Evolutionary conservation across 768 basidiomycete species (phyloP), one percentile per base, ranked within the genome.

Genomic region (Suillus weaverae): DNA sequence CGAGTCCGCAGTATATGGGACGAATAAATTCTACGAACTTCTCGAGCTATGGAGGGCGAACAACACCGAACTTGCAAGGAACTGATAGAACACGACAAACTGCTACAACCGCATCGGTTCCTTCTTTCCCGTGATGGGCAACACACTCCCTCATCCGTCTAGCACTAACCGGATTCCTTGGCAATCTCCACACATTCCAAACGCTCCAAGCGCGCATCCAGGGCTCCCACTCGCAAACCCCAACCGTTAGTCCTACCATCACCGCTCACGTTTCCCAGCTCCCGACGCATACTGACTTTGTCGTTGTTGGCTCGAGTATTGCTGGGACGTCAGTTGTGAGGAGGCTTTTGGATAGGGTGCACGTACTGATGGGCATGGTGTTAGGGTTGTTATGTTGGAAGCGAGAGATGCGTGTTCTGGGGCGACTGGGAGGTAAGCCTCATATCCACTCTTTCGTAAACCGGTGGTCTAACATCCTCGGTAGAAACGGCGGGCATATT

Each of bases 261-360:
- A 77, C 85, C 9, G 83, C 81, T 0, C 56, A 74, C 60, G 62
- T 59, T 53, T 71, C 74, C 4, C 61, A 70, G 36, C 43, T 76
- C 26, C 76, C 76, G 6, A 70, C 70, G 0, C 75, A 86, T 62
- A 88, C 83, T 1, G 91, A 92, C 68, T 75, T 92, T 4, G 84
- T 91, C 32, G 79, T 93, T 60, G 83, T 93, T 62, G 91, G 91
- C 3, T 89, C 88, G n/a, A 91, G 91, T 0, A 89, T 93, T 64
- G 88, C 91, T 0, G 89, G 90, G 4, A 81, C 88, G 0, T 81
- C 86, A 1, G 73, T 90, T 53, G 86, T 84, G 5, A 82, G 85
- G 66, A 81, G 83, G 10, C 65, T 89, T 30, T 77, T 92, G 18
- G 77, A 81, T 46, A 72, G n/a, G n/a, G 73, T 20, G 69, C 72